Percentiles rank a stretch among this genome's conserved stretches.
phyloP scores from a whole-genome alignment of 2,329 filamentous ascomycete genomes.

The Paecilomyces sp. region DNA sequence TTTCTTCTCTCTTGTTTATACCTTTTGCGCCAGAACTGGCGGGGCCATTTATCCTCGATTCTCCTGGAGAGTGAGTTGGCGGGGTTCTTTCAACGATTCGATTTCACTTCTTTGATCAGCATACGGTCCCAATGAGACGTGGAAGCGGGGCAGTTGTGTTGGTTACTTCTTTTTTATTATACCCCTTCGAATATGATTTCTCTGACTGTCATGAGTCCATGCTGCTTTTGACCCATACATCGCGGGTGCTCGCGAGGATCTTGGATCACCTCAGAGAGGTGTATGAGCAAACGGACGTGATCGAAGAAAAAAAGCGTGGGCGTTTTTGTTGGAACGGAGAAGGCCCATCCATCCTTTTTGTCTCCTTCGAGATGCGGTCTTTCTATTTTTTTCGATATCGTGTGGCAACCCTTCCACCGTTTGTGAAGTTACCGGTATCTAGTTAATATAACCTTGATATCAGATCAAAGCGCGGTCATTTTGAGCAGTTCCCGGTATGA shows the following conservation, averaged over 20 bases:
- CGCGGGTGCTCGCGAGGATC: neutral
- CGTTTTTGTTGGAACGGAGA: slow-evolving; percentile 3
- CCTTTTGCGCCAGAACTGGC: neutral
- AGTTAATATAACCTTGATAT: neutral
- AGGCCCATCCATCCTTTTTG: neutral
- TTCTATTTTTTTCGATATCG: neutral
- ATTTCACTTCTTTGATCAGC: neutral
- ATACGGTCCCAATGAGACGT: neutral
- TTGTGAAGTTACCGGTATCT: neutral
- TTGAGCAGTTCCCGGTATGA: neutral
- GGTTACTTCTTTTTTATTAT: slow-evolving; percentile 12
- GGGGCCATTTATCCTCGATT: neutral
- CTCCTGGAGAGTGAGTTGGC: neutral
- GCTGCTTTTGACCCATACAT: slow-evolving; percentile 15
- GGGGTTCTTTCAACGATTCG: slow-evolving; percentile 1
- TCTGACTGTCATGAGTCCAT: slow-evolving; percentile 25
- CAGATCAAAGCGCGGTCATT: neutral
- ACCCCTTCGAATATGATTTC: slow-evolving; percentile 15
- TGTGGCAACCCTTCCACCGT: neutral
- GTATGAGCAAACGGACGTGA: slow-evolving; percentile 2
- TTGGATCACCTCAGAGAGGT: neutral
- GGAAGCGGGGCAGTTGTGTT: slow-evolving; percentile 8
- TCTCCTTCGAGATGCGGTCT: neutral
- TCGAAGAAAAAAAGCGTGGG: slow-evolving; percentile 5
- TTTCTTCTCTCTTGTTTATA: neutral